A percentile compares a stretch with the other conserved stretches of the same genome.
phyloP scores from a whole-genome alignment of 768 basidiomycete genomes.

The Collybia sp. region DNA sequence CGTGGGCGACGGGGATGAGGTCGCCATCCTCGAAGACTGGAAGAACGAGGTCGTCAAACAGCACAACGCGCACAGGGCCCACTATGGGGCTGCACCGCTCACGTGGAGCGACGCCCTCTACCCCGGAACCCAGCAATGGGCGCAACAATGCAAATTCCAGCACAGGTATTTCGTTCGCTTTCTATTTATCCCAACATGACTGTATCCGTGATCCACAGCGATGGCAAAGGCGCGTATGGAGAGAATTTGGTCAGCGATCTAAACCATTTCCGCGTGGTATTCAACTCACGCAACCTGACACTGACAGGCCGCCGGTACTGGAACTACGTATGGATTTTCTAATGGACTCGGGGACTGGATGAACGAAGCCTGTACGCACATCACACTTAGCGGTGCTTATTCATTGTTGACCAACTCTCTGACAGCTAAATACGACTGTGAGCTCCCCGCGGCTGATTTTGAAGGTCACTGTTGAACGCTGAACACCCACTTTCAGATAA shows the following conservation, averaged over 20 bases:
- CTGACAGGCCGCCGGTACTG: slow-evolving; percentile 17
- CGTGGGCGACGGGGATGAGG: no score
- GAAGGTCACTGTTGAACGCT: background rate
- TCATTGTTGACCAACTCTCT: background rate
- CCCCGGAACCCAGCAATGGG: slow-evolving; percentile 13
- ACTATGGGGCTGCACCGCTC: slow-evolving; percentile 17
- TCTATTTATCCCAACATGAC: background rate
- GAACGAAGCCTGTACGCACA: slow-evolving; percentile 20
- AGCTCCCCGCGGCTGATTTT: background rate
- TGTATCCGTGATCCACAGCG: background rate
- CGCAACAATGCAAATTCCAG: slow-evolving; percentile 17
- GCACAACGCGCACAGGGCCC: slow-evolving; percentile 15
- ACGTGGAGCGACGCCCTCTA: slow-evolving; percentile 17
- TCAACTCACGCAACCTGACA: background rate
- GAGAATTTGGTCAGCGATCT: slow-evolving; percentile 20
- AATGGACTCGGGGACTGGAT: slow-evolving; percentile 19
- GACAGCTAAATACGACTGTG: slow-evolving; percentile 19
- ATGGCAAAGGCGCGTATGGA: slow-evolving; percentile 13
- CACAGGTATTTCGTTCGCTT: slow-evolving; percentile 12
- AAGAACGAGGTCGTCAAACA: background rate
- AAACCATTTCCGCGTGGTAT: background rate
- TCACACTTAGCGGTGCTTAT: background rate
- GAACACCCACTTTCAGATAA: slow-evolving; percentile 19
- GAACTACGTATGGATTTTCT: slow-evolving; percentile 9
- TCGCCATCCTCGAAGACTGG: no score